These are phyloP conservation scores for Penicillium cinerascens DNA, from an alignment of 495 filamentous ascomycete genomes.

Conservation along the genomic window DNA sequence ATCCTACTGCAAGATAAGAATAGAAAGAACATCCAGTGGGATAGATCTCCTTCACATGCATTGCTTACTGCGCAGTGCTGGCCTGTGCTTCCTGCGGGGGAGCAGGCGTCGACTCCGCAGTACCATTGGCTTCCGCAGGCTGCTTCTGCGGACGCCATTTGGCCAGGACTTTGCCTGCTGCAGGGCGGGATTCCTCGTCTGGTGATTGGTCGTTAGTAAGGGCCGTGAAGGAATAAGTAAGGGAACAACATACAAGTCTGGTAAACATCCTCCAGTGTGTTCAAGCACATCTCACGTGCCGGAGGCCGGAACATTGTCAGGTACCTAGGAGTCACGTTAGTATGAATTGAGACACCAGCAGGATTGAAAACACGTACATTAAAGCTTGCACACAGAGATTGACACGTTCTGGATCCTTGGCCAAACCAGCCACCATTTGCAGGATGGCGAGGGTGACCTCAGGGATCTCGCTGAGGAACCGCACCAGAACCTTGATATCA, in stretches of 20 bases:
- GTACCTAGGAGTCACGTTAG: constrained; percentile 51
- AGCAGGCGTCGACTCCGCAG: not conserved
- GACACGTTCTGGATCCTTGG: constrained; percentile 80
- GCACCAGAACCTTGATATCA: constrained; percentile 77
- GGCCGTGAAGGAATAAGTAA: not conserved
- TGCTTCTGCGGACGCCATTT: constrained; percentile 39
- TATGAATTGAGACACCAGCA: not conserved
- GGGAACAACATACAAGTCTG: constrained; percentile 47
- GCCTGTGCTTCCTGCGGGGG: constrained; percentile 7
- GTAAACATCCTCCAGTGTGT: constrained; percentile 84
- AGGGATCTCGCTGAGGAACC: constrained; percentile 89
- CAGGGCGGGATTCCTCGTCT: constrained; percentile 48
- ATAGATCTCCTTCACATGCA: not conserved
- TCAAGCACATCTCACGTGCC: constrained; percentile 72
- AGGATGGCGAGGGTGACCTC: constrained; percentile 68
- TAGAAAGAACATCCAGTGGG: not conserved
- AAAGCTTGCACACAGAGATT: constrained; percentile 58
- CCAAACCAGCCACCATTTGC: constrained; percentile 71
- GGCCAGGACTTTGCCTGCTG: constrained; percentile 40
- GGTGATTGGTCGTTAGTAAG: not conserved
- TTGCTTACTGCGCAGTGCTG: constrained; percentile 1
- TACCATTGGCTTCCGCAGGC: constrained; percentile 11
- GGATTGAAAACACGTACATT: constrained; percentile 42
- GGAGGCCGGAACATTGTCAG: constrained; percentile 84
- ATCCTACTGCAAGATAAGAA: not conserved